Conservation (phyloP, 2,329 filamentous ascomycete species). For the Aspergillus sp. region DNA sequence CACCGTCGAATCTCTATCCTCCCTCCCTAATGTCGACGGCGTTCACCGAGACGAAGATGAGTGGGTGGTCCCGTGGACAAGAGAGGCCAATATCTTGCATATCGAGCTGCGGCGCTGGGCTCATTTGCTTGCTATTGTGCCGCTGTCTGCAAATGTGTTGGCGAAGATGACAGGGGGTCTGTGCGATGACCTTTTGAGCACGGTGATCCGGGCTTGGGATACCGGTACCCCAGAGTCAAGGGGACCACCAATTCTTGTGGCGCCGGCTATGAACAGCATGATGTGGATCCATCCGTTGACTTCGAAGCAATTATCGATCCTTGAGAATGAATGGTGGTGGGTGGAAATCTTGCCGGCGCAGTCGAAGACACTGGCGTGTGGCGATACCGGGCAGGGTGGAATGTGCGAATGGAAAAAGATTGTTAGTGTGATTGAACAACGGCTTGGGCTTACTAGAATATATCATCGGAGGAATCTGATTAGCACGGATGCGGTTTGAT, state of each 20-base stretch:
- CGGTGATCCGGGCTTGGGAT: conserved; percentile 83
- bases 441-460: conserved; percentile 9
- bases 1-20: conserved; percentile 50
- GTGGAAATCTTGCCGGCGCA: conserved; percentile 66
- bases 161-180: conserved; percentile 77
- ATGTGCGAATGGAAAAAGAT: conserved; percentile 79
- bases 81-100: conserved; percentile 75
- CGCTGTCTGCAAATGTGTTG: conserved; percentile 75
- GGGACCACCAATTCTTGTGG: conserved; percentile 65
- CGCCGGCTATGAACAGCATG: conserved; percentile 78
- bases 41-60: conserved; percentile 82
- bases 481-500: too few species aligned
- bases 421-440: conserved; percentile 56
- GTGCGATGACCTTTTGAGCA: conserved; percentile 66
- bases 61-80: conserved; percentile 70
- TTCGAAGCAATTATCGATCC: conserved; percentile 58
- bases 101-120: conserved; percentile 84
- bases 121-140: conserved; percentile 70
- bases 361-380: conserved; percentile 74
- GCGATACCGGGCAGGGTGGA: conserved; percentile 71
- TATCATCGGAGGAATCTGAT: background rate
- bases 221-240: conserved; percentile 33
- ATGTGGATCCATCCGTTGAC: conserved; percentile 90
- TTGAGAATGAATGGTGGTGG: conserved; percentile 69
- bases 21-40: conserved; percentile 66